phyloP scores from a whole-genome alignment of 345 rosid species.

The Eucalyptus erythrocorys region DNA sequence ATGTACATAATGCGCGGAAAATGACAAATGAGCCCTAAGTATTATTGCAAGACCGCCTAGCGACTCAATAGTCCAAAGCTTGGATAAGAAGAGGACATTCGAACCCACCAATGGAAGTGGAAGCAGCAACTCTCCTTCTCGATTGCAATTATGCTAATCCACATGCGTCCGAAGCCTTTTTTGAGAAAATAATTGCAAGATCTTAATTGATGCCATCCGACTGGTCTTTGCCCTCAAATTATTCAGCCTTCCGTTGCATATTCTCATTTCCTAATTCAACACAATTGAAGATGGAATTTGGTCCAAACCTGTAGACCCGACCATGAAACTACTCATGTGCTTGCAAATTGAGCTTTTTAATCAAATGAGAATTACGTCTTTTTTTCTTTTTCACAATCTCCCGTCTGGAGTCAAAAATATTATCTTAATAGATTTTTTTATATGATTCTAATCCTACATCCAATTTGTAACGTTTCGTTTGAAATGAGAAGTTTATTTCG shows the following conservation, averaged over 20 bases:
- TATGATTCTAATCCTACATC: background rate
- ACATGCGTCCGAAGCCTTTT: accelerated
- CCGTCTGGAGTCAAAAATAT: accelerated
- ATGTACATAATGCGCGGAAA: background rate
- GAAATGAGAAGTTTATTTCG: background rate
- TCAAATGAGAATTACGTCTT: accelerated
- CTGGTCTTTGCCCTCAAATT: background rate
- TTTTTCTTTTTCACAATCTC: background rate
- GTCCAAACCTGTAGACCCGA: background rate
- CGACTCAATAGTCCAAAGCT: background rate
- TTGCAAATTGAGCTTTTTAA: background rate
- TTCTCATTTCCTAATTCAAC: background rate
- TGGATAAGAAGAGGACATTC: background rate
- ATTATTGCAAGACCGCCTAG: background rate
- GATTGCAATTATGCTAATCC: background rate
- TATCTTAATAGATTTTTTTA: no score
- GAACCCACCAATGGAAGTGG: background rate
- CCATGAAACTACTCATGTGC: background rate
- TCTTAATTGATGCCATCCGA: background rate
- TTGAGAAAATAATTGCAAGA: background rate
- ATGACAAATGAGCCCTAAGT: background rate
- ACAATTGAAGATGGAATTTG: background rate
- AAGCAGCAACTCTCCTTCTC: background rate
- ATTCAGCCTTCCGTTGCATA: background rate
- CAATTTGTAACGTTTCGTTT: background rate